Percentiles rank a stretch among this genome's conserved stretches.
These are phyloP conservation scores for Eucalyptus microcorys DNA, from an alignment of 345 rosid species.

Conservation along the genomic window DNA sequence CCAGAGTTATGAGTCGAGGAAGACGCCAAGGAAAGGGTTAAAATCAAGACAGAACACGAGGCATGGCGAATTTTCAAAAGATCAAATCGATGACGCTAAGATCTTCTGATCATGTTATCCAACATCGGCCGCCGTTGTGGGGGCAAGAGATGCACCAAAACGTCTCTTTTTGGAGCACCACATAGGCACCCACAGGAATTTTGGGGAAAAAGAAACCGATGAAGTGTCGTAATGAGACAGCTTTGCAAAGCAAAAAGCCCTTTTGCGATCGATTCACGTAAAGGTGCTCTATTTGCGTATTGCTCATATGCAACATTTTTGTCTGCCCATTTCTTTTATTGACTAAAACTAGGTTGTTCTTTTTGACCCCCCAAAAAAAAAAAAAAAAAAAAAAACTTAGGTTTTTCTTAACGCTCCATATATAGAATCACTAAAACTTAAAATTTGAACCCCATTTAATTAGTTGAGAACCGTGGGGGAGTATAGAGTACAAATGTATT, in stretches of 20 bases:
- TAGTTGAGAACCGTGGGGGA: neutral
- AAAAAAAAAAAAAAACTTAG: neutral
- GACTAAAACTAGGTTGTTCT: neutral
- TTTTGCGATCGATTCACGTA: neutral
- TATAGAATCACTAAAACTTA: neutral
- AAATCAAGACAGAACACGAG: neutral
- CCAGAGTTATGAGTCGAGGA: neutral
- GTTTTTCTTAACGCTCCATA: neutral
- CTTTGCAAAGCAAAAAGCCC: neutral
- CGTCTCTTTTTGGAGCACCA: neutral
- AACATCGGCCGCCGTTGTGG: neutral
- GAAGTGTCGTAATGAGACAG: neutral
- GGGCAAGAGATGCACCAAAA: neutral
- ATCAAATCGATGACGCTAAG: neutral
- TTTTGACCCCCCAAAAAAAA: accelerated
- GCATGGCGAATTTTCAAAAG: neutral
- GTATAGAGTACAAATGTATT: neutral
- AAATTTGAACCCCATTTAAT: neutral
- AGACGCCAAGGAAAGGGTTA: neutral
- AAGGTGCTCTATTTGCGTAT: neutral
- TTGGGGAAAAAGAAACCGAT: neutral
- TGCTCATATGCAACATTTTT: neutral
- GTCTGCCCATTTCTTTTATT: neutral
- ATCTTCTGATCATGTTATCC: neutral
- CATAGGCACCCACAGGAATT: neutral